A percentile compares a stretch with the other conserved stretches of the same genome.
These are phyloP conservation scores for Citrus mangshanensis DNA, from an alignment of 345 rosid species.

Conservation along the genomic window DNA sequence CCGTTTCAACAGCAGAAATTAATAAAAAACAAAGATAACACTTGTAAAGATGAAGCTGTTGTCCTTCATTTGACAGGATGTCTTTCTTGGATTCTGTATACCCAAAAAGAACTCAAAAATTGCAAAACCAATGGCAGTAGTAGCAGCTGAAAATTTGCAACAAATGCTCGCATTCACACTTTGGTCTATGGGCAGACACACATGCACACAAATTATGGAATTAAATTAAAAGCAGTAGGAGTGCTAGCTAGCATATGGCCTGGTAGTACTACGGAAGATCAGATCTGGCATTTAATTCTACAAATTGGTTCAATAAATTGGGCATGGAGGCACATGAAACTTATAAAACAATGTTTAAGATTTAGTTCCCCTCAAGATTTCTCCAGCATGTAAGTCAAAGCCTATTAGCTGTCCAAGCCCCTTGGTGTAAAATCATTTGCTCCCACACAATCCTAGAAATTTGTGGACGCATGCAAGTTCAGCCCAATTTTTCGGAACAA, in stretches of 20 bases:
- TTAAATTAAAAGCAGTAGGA: not conserved
- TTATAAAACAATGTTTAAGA: not conserved
- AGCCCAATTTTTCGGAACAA: no score
- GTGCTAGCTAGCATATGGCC: not conserved
- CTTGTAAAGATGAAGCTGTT: not conserved
- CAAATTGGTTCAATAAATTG: not conserved
- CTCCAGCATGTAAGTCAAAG: conserved; percentile 6
- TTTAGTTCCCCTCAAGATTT: not conserved
- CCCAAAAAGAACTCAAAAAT: not conserved
- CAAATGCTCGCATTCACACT: not conserved
- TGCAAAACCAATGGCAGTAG: not conserved
- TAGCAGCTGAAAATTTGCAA: not conserved
- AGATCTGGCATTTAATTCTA: conserved; percentile 19
- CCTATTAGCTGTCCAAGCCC: conserved; percentile 13
- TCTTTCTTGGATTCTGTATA: conserved; percentile 3
- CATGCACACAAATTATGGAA: no score
- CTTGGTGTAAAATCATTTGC: not conserved
- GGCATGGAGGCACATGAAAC: conserved; percentile 9
- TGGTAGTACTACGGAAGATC: conserved; percentile 26
- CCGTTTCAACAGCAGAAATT: not conserved
- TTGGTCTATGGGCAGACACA: not conserved
- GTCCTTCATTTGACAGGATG: conserved; percentile 11
- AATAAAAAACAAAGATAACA: not conserved
- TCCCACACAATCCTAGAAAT: no score
- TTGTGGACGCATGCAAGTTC: no score